These are phyloP conservation scores for Fusarium sp. DNA, from an alignment of 2,329 filamentous ascomycete species.

Conservation along the genomic window DNA sequence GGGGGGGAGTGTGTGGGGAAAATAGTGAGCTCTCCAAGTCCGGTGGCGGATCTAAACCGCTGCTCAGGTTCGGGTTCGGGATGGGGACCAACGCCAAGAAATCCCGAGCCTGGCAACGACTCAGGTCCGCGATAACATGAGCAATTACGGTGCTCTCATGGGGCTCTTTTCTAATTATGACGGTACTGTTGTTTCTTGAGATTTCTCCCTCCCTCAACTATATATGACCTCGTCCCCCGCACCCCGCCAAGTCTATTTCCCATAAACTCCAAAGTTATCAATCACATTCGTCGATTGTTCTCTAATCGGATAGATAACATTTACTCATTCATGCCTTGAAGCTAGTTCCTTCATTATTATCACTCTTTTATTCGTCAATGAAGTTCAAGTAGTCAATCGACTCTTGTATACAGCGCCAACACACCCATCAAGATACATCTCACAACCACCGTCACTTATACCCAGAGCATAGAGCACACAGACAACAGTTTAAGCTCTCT, in stretches of 20 bases:
- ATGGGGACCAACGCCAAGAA: slow-evolving; percentile 32
- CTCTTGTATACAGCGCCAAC: not conserved
- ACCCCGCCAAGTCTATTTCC: slow-evolving; percentile 19
- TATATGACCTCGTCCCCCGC: slow-evolving; percentile 41
- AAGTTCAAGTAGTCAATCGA: slow-evolving; percentile 26
- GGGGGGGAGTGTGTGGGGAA: slow-evolving; percentile 26
- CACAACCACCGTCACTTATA: not conserved
- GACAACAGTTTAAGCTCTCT: not conserved
- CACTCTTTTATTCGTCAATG: slow-evolving; percentile 22
- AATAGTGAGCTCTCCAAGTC: slow-evolving; percentile 1
- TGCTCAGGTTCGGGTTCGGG: slow-evolving; percentile 23
- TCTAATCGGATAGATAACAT: not conserved
- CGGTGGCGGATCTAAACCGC: slow-evolving; percentile 38
- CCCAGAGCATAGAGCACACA: slow-evolving; percentile 14
- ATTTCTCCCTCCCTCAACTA: slow-evolving; percentile 22
- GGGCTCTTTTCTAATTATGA: slow-evolving; percentile 10
- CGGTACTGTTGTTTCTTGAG: slow-evolving; percentile 1
- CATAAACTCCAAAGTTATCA: slow-evolving; percentile 11
- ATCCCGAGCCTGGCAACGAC: slow-evolving; percentile 30
- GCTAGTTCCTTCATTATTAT: not conserved
- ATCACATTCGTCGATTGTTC: slow-evolving; percentile 18
- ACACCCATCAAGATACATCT: not conserved
- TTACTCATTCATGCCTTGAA: not conserved
- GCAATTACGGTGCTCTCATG: not conserved
- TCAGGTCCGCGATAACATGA: slow-evolving; percentile 22